A percentile compares a stretch with the other conserved stretches of the same genome.
These are phyloP conservation scores for Abrus pulchellus DNA, from an alignment of 306 rosid species.

Conservation along the genomic window DNA sequence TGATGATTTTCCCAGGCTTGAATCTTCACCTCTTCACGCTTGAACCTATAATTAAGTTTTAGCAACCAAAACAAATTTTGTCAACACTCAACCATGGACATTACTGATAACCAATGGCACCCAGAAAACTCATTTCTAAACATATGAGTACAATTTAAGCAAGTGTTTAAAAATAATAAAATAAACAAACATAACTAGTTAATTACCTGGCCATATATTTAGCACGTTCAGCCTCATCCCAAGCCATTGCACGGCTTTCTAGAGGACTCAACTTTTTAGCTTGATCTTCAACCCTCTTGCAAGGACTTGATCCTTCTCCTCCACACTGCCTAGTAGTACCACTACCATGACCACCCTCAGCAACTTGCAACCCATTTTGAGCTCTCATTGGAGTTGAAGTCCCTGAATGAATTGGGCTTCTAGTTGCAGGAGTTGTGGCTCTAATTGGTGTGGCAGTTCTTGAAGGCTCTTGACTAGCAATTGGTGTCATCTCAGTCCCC, in stretches of 20 bases:
- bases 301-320: constrained; percentile 56
- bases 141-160: constrained; percentile 11
- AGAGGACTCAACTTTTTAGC: constrained; percentile 61
- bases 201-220: constrained; percentile 86
- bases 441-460: constrained; percentile 90
- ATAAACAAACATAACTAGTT: not conserved
- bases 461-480: constrained; percentile 94
- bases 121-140: not conserved
- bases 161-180: not conserved
- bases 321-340: constrained; percentile 51
- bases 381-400: constrained; percentile 75
- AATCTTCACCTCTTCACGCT: constrained; percentile 94
- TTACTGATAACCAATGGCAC: too few relatives aligned
- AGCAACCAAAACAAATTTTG: constrained; percentile 4
- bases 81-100: constrained; percentile 19
- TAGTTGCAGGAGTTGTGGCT: constrained; percentile 74
- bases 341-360: constrained; percentile 48
- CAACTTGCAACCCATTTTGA: constrained; percentile 59
- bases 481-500: constrained; percentile 99
- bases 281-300: constrained; percentile 62
- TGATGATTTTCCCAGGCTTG: constrained; percentile 97
- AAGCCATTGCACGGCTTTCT: constrained; percentile 86
- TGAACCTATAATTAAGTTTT: constrained; percentile 66
- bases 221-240: constrained; percentile 99
- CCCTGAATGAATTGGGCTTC: constrained; percentile 85